Conservation (phyloP, 257 asterid species). For the Eustoma russellianum region DNA sequence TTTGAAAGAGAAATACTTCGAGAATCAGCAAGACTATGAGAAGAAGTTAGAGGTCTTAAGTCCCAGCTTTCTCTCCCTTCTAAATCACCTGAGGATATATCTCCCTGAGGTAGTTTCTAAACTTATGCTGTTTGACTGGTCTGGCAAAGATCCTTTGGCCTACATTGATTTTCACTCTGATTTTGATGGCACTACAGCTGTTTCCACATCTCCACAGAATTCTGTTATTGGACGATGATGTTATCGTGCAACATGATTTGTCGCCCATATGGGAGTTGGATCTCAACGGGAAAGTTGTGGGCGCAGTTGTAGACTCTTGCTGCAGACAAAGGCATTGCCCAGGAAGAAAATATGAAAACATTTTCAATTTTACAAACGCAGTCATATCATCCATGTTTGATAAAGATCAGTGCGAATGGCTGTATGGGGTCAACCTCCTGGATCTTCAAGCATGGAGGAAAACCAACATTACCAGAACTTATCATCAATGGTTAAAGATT, state of each 20-base stretch:
- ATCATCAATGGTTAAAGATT: conserved; percentile 81
- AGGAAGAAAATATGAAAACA: conserved; percentile 55
- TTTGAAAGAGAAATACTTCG: conserved; percentile 32
- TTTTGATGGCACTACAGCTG: conserved; percentile 49
- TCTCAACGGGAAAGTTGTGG: conserved; percentile 67
- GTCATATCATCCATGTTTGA: conserved; percentile 43
- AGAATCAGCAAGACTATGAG: conserved; percentile 27
- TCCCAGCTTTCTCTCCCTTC: conserved; percentile 61
- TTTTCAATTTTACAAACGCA: conserved; percentile 60
- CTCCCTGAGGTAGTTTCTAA: conserved; percentile 59
- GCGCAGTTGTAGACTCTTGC: conserved; percentile 71
- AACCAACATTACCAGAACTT: conserved; percentile 53
- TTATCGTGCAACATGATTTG: conserved; percentile 68
- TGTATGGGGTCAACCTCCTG: conserved; percentile 64
- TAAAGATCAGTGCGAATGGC: conserved; percentile 56
- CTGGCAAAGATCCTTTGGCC: too few relatives aligned
- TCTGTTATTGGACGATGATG: conserved; percentile 79
- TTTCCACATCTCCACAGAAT: conserved; percentile 71
- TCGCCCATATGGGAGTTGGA: conserved; percentile 78
- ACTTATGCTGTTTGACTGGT: conserved; percentile 8
- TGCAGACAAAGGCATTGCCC: conserved; percentile 59
- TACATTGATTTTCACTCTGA: conserved; percentile 20
- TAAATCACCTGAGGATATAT: conserved; percentile 74
- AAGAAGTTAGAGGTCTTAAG: conserved; percentile 43
- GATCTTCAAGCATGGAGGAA: conserved; percentile 76